Evolutionary conservation across 345 rosid genomes (phyloP).

Genomic region (Camelina sativa): DNA sequence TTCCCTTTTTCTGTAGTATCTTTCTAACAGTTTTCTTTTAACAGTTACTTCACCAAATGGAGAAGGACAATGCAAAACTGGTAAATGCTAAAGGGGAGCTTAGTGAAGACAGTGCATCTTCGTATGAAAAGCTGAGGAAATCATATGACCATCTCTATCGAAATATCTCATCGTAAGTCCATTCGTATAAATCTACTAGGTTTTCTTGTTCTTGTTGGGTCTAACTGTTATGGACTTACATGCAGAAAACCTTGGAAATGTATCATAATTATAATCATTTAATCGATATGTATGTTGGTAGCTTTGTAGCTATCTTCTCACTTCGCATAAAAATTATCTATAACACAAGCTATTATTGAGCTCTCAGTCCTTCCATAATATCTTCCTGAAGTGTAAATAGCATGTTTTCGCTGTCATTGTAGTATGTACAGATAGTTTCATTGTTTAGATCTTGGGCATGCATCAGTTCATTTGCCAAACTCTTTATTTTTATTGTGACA

Average conservation of each 20-base stretch:
- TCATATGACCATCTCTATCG: conserved; percentile 93
- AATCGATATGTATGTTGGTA: conserved; percentile 9
- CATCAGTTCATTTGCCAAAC: conserved; percentile 11
- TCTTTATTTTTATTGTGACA: conserved; percentile 10
- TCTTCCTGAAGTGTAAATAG: conserved; percentile 11
- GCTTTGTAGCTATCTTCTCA: conserved; percentile 33
- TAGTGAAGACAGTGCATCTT: conserved; percentile 83
- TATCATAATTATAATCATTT: conserved; percentile 18
- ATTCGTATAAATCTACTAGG: conserved; percentile 25
- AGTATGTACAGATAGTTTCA: conserved; percentile 3
- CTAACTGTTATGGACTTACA: conserved; percentile 18
- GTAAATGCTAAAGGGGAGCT: conserved; percentile 97
- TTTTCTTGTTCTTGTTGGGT: conserved; percentile 28
- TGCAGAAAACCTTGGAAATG: conserved; percentile 25
- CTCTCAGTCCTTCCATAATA: conserved; percentile 11
- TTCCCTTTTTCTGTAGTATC: conserved; percentile 10
- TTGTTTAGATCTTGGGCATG: conserved; percentile 12
- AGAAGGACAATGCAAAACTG: conserved; percentile 90
- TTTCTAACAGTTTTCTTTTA: conserved; percentile 1
- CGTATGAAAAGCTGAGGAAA: conserved; percentile 95
- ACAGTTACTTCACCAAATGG: conserved; percentile 95
- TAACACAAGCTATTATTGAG: conserved; percentile 18
- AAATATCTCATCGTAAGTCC: conserved; percentile 86
- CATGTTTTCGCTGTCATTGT: neutral
- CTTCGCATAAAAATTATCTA: conserved; percentile 18